Base-by-base conservation (phyloP, 2,329 filamentous ascomycete genomes). In the Aureobasidium sp. region DNA sequence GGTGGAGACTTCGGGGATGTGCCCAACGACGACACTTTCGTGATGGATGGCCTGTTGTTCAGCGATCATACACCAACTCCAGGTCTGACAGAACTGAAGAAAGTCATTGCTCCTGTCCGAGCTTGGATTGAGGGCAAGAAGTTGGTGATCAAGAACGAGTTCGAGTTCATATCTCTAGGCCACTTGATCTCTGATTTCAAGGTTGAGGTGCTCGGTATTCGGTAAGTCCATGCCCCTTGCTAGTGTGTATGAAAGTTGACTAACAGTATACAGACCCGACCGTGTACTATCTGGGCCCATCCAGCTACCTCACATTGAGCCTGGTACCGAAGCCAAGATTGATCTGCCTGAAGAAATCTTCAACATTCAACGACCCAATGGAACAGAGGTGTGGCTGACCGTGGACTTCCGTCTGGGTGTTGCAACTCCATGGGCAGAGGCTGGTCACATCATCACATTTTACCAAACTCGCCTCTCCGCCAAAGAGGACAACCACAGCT, bases 251-350 rank as follows among this genome's bases (percentile, higher is more conserved):
- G 14, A 32, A 1, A 7, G 2, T 11, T 1, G 7, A 29, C 45
- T 48, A 11, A 48, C 45, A 48, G 2, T 3, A n/a, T 10, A 32
- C 9, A 49, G 57, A 42, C 82, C 91, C 64, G 97, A 97, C 77
- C 87, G 93, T 62, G 85, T 96, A 71, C 83, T 84, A 60, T 79
- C 82, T 70, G 91, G 86, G 27, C 81, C 84, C 66, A 85, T 97
- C 72, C 77, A 85, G 66, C 49, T 59, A 6, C 44, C 49, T 25
- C 50, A 54, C 13, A 48, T 63, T 5, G 41, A 30, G 1, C 29
- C 61, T 11, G 58, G 58, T 1, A 36, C 30, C 3, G 53, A 59
- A 39, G 44, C 37, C 21, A 55, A 41, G 14, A 42, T 61, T 5
- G 61, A 61, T 29, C 34, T 63, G 9, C 57, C 57, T 5, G 57